Evolutionary conservation across 2,329 filamentous ascomycete species (phyloP).

Genomic region (Epicoccum nigrum): DNA sequence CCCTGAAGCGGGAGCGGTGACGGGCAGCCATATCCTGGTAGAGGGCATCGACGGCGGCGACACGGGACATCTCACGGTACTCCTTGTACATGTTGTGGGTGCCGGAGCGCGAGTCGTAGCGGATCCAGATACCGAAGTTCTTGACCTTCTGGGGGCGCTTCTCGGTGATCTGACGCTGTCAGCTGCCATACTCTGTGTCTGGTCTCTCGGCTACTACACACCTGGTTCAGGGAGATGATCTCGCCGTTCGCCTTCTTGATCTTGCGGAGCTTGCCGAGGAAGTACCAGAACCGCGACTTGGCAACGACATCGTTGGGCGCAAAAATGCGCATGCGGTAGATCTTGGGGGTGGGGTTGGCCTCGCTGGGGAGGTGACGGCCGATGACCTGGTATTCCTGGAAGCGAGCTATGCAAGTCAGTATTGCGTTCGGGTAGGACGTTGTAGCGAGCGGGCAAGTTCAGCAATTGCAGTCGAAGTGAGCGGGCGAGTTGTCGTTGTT

Average conservation of each 20-base stretch:
- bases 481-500: background rate
- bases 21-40: slow-evolving; percentile 99
- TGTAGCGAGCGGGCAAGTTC: slow-evolving; percentile 14
- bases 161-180: slow-evolving; percentile 78
- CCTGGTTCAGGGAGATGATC: slow-evolving; percentile 96
- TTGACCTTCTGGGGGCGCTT: slow-evolving; percentile 99
- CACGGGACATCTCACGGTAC: slow-evolving; percentile 98
- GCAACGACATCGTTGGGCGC: slow-evolving; percentile 96
- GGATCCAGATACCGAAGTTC: slow-evolving; percentile 99
- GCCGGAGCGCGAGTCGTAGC: slow-evolving; percentile 99
- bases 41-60: slow-evolving; percentile 92
- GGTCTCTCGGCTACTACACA: slow-evolving; percentile 58
- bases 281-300: slow-evolving; percentile 99
- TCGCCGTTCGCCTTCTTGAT: slow-evolving; percentile 99
- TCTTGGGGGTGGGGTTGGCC: slow-evolving; percentile 93
- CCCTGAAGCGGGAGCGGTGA: slow-evolving; percentile 97
- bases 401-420: slow-evolving; percentile 75
- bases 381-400: slow-evolving; percentile 99
- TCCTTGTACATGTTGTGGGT: slow-evolving; percentile 99
- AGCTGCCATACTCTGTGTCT: slow-evolving; percentile 12
- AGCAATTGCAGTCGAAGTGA: slow-evolving; percentile 38
- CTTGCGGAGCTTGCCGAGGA: slow-evolving; percentile 98
- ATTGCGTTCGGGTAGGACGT: slow-evolving; percentile 13
- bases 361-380: slow-evolving; percentile 98
- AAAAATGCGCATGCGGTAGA: slow-evolving; percentile 99